Percentiles rank a stretch among this genome's conserved stretches.
phyloP scores from a whole-genome alignment of 805 yeast genomes.

The Saturnispora dispora region DNA sequence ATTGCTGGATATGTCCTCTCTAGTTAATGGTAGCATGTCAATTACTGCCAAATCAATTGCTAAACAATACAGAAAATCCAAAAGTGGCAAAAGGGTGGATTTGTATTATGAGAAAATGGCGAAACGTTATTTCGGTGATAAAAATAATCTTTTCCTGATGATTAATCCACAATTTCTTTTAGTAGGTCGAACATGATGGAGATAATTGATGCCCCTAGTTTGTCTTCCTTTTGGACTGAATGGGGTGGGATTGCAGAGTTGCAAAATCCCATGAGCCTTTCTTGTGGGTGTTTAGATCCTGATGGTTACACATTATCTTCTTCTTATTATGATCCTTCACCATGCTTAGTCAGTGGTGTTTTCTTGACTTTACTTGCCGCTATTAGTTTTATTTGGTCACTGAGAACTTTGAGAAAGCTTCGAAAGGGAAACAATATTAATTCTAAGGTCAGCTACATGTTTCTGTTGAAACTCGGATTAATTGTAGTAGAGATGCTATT shows the following conservation, averaged over 20 bases:
- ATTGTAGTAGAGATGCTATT: constrained; percentile 32
- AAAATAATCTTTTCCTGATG: background rate
- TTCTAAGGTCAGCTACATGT: constrained; percentile 30
- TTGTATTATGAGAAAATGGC: background rate
- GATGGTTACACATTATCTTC: constrained; percentile 39
- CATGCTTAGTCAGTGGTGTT: constrained; percentile 42
- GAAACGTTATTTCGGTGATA: background rate
- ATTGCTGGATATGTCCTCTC: constrained; percentile 13
- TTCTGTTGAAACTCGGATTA: constrained; percentile 34
- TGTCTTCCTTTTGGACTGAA: constrained; percentile 2
- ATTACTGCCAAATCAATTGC: background rate
- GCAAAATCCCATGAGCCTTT: background rate
- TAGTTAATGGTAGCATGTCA: constrained; percentile 13
- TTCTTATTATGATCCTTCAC: constrained; percentile 38
- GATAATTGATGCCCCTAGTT: background rate
- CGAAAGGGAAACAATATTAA: constrained; percentile 26
- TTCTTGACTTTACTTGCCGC: constrained; percentile 29
- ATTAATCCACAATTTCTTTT: background rate
- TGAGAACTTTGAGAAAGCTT: constrained; percentile 27
- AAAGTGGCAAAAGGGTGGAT: background rate
- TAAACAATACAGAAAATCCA: background rate
- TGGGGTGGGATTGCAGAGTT: background rate
- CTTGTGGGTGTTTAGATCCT: constrained; percentile 28
- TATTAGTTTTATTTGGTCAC: constrained; percentile 32
- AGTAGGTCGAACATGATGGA: background rate